phyloP scores from a whole-genome alignment of 78 protist species.

The Polysphondylium violaceum region DNA sequence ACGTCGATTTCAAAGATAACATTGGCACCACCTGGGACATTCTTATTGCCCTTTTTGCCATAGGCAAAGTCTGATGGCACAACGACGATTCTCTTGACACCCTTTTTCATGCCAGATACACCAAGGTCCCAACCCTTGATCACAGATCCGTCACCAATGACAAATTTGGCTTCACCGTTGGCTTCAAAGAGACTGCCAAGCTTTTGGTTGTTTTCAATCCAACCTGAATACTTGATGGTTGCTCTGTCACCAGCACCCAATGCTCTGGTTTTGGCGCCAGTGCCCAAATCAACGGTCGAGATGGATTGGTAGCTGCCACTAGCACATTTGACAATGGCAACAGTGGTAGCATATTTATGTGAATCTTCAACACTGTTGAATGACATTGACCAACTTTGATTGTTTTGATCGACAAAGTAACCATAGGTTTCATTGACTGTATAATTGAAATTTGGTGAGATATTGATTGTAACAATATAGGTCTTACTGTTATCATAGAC shows the following conservation, averaged over 20 bases:
- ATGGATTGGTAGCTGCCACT: conserved; percentile 20
- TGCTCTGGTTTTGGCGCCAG: conserved; percentile 18
- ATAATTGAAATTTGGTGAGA: conserved; percentile 49
- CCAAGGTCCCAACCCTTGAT: conserved; percentile 94
- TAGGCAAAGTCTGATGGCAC: conserved; percentile 87
- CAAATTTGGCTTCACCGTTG: conserved; percentile 18
- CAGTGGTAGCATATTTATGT: conserved; percentile 39
- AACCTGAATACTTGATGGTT: conserved; percentile 65
- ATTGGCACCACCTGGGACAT: conserved; percentile 84
- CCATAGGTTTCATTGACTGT: conserved; percentile 42
- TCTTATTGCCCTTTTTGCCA: conserved; percentile 76
- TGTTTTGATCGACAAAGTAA: conserved; percentile 23
- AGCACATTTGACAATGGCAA: conserved; percentile 68
- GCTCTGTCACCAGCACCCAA: conserved; percentile 55
- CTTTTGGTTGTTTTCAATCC: conserved; percentile 45
- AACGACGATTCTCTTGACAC: conserved; percentile 79
- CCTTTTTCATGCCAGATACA: conserved; percentile 81
- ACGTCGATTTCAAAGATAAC: conserved; percentile 88
- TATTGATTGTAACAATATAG: conserved; percentile 7
- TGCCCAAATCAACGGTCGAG: conserved; percentile 10
- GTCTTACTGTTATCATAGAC: conserved; percentile 52
- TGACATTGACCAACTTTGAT: conserved; percentile 66
- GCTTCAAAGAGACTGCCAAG: conserved; percentile 67
- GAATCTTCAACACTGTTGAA: conserved; percentile 55
- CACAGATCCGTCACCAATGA: conserved; percentile 76